Evolutionary conservation across 2,329 filamentous ascomycete genomes (phyloP).

Genomic region (Aureobasidium vineae): DNA sequence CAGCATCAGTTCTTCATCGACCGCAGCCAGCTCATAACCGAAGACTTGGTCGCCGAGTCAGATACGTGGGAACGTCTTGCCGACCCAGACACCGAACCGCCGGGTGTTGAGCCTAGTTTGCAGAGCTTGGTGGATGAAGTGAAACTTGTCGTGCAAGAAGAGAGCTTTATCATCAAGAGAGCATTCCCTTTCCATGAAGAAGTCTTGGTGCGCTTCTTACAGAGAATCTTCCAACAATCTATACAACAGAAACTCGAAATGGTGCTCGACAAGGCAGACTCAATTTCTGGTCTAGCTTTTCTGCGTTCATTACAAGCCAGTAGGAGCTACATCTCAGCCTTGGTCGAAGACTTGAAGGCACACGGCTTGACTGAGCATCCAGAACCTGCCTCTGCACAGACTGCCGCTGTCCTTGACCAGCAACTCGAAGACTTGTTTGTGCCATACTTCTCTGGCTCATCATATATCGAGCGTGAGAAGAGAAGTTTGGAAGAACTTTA

Average conservation of each 20-base stretch:
- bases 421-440: conserved; percentile 66
- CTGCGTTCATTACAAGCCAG: conserved; percentile 87
- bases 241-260: conserved; percentile 95
- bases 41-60: conserved; percentile 74
- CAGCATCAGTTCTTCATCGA: conserved; percentile 99
- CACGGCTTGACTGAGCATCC: conserved; percentile 96
- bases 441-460: conserved; percentile 63
- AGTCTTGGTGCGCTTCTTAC: conserved; percentile 87
- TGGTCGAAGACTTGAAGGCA: conserved; percentile 90
- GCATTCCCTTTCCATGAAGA: conserved; percentile 97
- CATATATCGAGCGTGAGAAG: conserved; percentile 65
- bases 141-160: conserved; percentile 91
- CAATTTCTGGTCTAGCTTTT: conserved; percentile 88
- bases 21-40: conserved; percentile 82
- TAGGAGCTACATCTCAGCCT: conserved; percentile 76
- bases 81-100: conserved; percentile 89
- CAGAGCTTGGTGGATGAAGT: conserved; percentile 94
- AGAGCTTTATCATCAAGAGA: conserved; percentile 93
- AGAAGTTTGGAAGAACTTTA: conserved; percentile 75
- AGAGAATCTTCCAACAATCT: conserved; percentile 95
- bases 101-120: conserved; percentile 85
- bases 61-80: conserved; percentile 83
- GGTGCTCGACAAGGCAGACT: conserved; percentile 91
- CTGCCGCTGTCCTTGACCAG: conserved; percentile 67
- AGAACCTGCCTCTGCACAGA: conserved; percentile 83